Conservation (phyloP, 768 basidiomycete species). For the Clavulina sp. region DNA sequence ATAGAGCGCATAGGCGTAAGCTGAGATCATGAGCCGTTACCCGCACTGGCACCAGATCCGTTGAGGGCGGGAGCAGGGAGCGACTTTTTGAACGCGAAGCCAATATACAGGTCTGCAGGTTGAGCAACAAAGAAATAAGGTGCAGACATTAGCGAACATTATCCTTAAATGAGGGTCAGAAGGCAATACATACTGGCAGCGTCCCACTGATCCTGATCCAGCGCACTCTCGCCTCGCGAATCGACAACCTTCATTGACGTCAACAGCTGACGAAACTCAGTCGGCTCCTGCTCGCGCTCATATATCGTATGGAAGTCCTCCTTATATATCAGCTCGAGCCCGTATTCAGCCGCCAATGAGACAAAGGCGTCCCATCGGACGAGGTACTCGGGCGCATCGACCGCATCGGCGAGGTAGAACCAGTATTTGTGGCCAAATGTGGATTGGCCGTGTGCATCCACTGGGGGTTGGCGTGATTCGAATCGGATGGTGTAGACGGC, state of each 20-base stretch:
- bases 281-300: conserved; percentile 55
- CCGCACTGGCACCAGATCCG: too few species aligned
- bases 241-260: conserved; percentile 87
- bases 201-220: conserved; percentile 95
- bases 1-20: too few species aligned
- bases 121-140: too few species aligned
- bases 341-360: conserved; percentile 74
- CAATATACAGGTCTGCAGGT: too few species aligned
- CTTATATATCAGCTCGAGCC: conserved; percentile 55
- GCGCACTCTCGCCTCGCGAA: conserved; percentile 65
- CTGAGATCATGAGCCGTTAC: too few species aligned
- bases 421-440: conserved; percentile 83
- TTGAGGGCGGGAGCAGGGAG: too few species aligned
- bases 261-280: conserved; percentile 71
- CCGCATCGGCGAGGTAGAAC: conserved; percentile 88
- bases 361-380: conserved; percentile 90
- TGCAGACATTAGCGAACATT: too few species aligned
- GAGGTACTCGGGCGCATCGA: conserved; percentile 92
- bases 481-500: conserved; percentile 79
- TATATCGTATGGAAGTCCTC: conserved; percentile 85
- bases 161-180: too few species aligned
- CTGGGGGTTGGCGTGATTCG: conserved; percentile 32
- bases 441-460: conserved; percentile 27
- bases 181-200: conserved; percentile 90
- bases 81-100: too few species aligned